phyloP scores from a whole-genome alignment of 1,284 basidiomycete genomes.

The Filobasidium uniguttulatum region DNA sequence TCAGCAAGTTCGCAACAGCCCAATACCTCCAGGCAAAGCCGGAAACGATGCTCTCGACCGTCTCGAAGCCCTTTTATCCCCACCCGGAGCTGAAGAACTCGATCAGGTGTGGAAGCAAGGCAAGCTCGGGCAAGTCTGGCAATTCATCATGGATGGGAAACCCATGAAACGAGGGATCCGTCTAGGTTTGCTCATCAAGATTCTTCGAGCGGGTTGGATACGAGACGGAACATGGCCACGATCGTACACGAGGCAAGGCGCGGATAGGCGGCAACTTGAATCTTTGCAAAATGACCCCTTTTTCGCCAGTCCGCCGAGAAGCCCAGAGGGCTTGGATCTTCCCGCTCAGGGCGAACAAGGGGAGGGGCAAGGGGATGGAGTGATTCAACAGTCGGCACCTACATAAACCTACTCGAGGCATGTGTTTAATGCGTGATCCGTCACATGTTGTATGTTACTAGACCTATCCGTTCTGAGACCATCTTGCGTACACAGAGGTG shows the following conservation, averaged over 20 bases:
- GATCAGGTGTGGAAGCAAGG: constrained; percentile 25
- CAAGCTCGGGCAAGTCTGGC: constrained; percentile 24
- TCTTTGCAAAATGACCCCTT: constrained; percentile 12
- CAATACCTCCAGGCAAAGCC: not conserved
- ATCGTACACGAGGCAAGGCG: constrained; percentile 6
- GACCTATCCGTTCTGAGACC: no score
- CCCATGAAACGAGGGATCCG: constrained; percentile 23
- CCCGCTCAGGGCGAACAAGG: no score
- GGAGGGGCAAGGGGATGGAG: no score
- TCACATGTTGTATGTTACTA: no score
- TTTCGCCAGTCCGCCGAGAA: constrained; percentile 11
- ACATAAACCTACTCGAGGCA: no score
- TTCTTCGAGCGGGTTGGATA: constrained; percentile 31
- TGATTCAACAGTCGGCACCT: no score
- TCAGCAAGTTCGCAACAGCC: not conserved
- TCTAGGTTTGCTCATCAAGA: constrained; percentile 30
- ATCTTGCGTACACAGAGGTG: no score
- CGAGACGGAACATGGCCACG: constrained; percentile 35
- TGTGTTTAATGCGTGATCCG: no score
- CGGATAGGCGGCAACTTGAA: constrained; percentile 1
- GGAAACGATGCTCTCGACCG: constrained; percentile 15
- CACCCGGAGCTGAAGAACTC: constrained; percentile 24
- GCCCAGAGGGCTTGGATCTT: no score
- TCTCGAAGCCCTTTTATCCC: constrained; percentile 24
- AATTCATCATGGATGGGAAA: constrained; percentile 22